Percentiles rank a stretch among this genome's conserved stretches.
Evolutionary conservation across 805 yeast genomes (phyloP).

Genomic region (Hanseniaspora valbyensis): DNA sequence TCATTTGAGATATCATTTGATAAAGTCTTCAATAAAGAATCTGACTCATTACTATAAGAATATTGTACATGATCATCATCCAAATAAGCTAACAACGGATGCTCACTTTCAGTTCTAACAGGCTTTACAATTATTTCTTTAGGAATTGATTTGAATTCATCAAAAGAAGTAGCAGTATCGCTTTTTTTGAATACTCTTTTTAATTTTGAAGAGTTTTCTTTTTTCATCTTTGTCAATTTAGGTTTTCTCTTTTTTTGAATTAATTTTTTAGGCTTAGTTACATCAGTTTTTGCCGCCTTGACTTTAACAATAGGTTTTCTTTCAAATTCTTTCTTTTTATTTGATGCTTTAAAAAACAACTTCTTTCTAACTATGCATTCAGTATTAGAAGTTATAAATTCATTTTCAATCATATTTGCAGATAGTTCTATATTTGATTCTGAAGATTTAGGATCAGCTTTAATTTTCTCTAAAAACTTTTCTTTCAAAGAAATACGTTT

Average conservation of each 20-base stretch:
- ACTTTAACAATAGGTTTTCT: slow-evolving; percentile 18
- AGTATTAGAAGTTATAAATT: not conserved
- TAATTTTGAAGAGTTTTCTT: not conserved
- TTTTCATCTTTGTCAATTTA: not conserved
- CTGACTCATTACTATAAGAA: not conserved
- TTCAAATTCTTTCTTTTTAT: slow-evolving; percentile 11
- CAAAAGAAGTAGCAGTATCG: not conserved
- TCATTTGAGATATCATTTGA: too few relatives aligned
- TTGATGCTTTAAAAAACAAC: not conserved
- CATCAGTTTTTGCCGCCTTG: not conserved
- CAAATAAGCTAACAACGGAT: not conserved
- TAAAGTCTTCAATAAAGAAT: not conserved
- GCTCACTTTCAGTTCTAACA: not conserved
- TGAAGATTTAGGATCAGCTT: not conserved
- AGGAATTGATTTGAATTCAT: not conserved
- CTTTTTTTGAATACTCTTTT: not conserved
- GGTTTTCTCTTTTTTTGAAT: not conserved
- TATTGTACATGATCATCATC: not conserved
- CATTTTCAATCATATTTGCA: slow-evolving; percentile 18
- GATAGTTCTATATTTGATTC: not conserved
- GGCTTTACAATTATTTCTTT: not conserved
- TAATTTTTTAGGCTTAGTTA: not conserved
- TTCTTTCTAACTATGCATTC: not conserved
- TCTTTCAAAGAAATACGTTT: not conserved
- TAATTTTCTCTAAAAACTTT: not conserved